Base-by-base conservation (phyloP, 2,329 filamentous ascomycete species). In the Cryphonectria radicalis region DNA sequence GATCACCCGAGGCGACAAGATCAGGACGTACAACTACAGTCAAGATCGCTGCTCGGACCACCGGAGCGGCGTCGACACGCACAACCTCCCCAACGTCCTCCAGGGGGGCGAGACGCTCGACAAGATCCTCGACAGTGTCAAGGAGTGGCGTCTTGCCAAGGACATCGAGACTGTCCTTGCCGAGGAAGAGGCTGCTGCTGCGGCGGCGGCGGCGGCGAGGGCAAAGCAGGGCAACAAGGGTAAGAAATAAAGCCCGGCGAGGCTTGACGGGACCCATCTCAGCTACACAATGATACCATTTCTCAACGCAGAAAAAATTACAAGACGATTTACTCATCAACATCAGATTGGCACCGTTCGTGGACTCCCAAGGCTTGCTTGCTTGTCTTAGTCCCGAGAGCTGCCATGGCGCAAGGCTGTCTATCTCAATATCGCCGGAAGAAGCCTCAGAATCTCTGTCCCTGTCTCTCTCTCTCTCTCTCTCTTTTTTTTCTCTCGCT, bases 1-100 rank as follows among this genome's bases (percentile, higher is more conserved):
- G 77, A 95, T 96, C 83, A 96, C 95, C 7, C 88, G 96, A 59
- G 93, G 93, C 63, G 94, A 98, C 83, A 99, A 99, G 84, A 92
- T 99, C 71, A 87, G 95, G 73, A 98, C 95, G 0, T 98, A 98
- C 81, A 97, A 98, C 80, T 90, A 89, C 81, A 84, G 83, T 74
- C 88, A 90, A 78, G 87, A 94, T 80, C 86, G 95, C 60, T 95
- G 96, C 75, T 97, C 95, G 1, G 95, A 98, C 78, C 95, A 98
- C 81, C 87, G 95, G 57, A 93, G 92, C 76, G 93, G 92, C 0
- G 80, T 92, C 55, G 95, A 95, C 70, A 87, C 94, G 19, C 90
- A 95, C 78, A 93, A 95, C 78, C 82, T 98, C 73, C 90, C 93
- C 66, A 89, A 92, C 77, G 91, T 97, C n/a, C 85, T 97, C 68